Conservation (phyloP, 2,329 filamentous ascomycete genomes). For the Colletotrichum sp. region DNA sequence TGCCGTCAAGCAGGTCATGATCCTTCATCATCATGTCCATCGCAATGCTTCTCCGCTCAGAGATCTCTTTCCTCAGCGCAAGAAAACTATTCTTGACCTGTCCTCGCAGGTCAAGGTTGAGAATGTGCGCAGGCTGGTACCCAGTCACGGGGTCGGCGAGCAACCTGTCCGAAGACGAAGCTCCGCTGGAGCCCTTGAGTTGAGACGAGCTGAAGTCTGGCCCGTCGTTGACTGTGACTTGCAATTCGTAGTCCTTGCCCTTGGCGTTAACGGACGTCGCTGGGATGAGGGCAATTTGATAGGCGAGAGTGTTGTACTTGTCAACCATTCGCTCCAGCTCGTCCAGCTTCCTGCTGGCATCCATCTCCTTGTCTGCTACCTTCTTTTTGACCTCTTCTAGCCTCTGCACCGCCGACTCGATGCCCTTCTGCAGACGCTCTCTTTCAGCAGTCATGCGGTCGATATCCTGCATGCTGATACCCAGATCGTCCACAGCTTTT, state of each 20-base stretch:
- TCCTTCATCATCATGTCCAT: slow-evolving; percentile 94
- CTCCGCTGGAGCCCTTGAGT: slow-evolving; percentile 38
- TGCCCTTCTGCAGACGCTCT: slow-evolving; percentile 87
- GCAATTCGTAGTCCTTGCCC: slow-evolving; percentile 83
- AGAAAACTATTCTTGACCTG: slow-evolving; percentile 80
- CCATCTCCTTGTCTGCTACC: slow-evolving; percentile 84
- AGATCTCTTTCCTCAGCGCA: slow-evolving; percentile 83
- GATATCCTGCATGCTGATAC: slow-evolving; percentile 97
- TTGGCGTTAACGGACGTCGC: slow-evolving; percentile 83
- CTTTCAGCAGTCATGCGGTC: slow-evolving; percentile 98
- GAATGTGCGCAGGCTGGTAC: slow-evolving; percentile 86
- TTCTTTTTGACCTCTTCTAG: slow-evolving; percentile 86
- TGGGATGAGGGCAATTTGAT: slow-evolving; percentile 91
- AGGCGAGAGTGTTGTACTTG: slow-evolving; percentile 91
- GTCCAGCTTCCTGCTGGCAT: slow-evolving; percentile 84
- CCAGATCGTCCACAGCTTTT: slow-evolving; percentile 86
- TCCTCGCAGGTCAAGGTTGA: slow-evolving; percentile 87
- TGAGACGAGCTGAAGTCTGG: slow-evolving; percentile 75
- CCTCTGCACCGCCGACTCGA: slow-evolving; percentile 75
- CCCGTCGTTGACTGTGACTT: slow-evolving; percentile 78
- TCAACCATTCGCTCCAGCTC: slow-evolving; percentile 91
- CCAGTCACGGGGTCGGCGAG: slow-evolving; percentile 82
- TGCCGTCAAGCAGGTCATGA: slow-evolving; percentile 89
- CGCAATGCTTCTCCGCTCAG: slow-evolving; percentile 80
- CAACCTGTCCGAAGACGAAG: slow-evolving; percentile 72